These are phyloP conservation scores for Penicillium tannophilum DNA, from an alignment of 495 filamentous ascomycete genomes.

Conservation along the genomic window DNA sequence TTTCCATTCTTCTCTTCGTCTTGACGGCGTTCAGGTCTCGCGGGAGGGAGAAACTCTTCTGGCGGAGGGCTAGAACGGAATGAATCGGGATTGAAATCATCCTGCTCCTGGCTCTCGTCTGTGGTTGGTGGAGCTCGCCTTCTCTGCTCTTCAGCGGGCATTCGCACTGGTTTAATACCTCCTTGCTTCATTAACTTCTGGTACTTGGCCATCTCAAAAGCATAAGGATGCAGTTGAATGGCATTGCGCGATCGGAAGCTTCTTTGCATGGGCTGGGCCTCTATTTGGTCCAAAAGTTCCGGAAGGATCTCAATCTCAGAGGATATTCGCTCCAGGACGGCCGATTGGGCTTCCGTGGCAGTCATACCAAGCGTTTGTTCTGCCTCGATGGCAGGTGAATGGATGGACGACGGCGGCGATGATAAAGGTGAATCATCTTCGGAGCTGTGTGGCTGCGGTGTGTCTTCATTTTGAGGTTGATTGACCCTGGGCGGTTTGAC, in stretches of 20 bases:
- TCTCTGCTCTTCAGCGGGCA: conserved; percentile 37
- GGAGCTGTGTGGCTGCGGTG: conserved; percentile 6
- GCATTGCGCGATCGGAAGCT: conserved; percentile 69
- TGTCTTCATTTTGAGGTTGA: not conserved
- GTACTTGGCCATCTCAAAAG: conserved; percentile 69
- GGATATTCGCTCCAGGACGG: conserved; percentile 20
- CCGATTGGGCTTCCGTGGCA: conserved; percentile 4
- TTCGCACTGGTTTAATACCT: conserved; percentile 63
- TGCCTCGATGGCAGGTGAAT: conserved; percentile 10
- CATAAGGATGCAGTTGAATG: conserved; percentile 75
- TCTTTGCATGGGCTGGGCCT: conserved; percentile 37
- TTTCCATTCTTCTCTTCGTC: not conserved
- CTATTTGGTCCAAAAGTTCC: conserved; percentile 35
- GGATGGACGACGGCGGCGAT: conserved; percentile 39
- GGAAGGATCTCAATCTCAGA: conserved; percentile 33
- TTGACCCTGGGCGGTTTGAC: not conserved
- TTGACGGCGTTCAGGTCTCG: conserved; percentile 15
- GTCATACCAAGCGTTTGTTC: not conserved
- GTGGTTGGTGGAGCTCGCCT: conserved; percentile 37
- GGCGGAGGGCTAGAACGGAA: conserved; percentile 39
- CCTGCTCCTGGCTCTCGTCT: conserved; percentile 55
- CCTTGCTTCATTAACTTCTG: conserved; percentile 58
- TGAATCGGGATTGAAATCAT: conserved; percentile 27
- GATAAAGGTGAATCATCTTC: conserved; percentile 46
- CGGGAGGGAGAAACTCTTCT: conserved; percentile 25